These are phyloP conservation scores for Leccinellum rugosiceps DNA, from an alignment of 768 basidiomycete species.

Conservation along the genomic window DNA sequence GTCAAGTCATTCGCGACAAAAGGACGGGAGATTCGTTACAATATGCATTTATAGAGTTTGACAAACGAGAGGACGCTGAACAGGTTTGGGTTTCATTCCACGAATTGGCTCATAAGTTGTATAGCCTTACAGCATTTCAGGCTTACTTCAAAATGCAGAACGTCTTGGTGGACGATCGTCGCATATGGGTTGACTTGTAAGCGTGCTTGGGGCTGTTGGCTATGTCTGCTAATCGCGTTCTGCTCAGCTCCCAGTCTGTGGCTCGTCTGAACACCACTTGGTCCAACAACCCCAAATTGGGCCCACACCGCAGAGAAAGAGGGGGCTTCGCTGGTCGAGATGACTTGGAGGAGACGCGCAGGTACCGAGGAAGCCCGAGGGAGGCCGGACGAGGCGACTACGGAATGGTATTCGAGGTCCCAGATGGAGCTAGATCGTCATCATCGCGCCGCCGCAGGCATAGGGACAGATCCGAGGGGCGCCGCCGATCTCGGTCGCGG, in stretches of 20 bases:
- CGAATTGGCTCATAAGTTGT: not conserved
- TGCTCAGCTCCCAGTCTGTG: slow-evolving; percentile 84
- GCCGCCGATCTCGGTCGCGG: slow-evolving; percentile 23
- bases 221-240: slow-evolving; percentile 18
- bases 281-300: slow-evolving; percentile 73
- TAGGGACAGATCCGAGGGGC: slow-evolving; percentile 35
- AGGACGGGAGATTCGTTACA: slow-evolving; percentile 94
- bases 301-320: slow-evolving; percentile 34
- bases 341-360: slow-evolving; percentile 68
- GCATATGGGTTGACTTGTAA: slow-evolving; percentile 99
- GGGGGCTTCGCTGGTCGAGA: slow-evolving; percentile 67
- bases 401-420: slow-evolving; percentile 85
- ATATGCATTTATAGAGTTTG: slow-evolving; percentile 99
- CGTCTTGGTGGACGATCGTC: slow-evolving; percentile 92
- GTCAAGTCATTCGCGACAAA: slow-evolving; percentile 96
- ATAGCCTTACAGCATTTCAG: slow-evolving; percentile 35
- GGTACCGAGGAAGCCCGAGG: slow-evolving; percentile 47
- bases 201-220: slow-evolving; percentile 28
- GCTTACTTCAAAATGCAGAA: slow-evolving; percentile 99
- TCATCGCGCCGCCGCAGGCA: slow-evolving; percentile 43
- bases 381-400: slow-evolving; percentile 42
- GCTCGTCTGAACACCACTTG: slow-evolving; percentile 78
- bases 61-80: slow-evolving; percentile 89
- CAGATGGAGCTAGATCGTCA: slow-evolving; percentile 27
- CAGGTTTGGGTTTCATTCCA: slow-evolving; percentile 53